A percentile compares a stretch with the other conserved stretches of the same genome.
Evolutionary conservation across 768 basidiomycete genomes (phyloP).

Genomic region (Lentinula boryana): DNA sequence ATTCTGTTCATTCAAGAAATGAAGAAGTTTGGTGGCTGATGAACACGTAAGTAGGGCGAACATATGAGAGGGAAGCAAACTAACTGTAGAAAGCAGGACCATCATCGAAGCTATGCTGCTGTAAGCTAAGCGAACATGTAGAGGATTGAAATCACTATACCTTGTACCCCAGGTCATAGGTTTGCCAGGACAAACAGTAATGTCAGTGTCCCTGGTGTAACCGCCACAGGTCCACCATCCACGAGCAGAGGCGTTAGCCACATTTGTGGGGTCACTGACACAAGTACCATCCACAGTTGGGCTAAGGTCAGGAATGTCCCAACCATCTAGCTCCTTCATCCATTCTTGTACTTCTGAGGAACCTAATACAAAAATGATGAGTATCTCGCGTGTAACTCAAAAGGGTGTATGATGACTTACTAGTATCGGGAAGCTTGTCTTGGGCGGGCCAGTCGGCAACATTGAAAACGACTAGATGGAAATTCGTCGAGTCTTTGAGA

Average conservation of each 20-base stretch:
- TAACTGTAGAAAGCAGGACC: conserved; percentile 80
- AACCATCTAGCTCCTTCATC: conserved; percentile 72
- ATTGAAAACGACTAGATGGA: conserved; percentile 25
- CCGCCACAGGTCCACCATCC: conserved; percentile 95
- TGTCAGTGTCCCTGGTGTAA: conserved; percentile 52
- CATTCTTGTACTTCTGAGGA: conserved; percentile 62
- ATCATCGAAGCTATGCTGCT: conserved; percentile 62
- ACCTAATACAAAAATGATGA: conserved; percentile 22
- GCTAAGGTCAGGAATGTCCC: conserved; percentile 57
- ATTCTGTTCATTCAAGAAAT: conserved; percentile 59
- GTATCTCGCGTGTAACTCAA: background rate
- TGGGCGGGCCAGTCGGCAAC: conserved; percentile 52
- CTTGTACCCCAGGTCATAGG: conserved; percentile 67
- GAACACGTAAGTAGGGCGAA: conserved; percentile 42
- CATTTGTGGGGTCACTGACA: conserved; percentile 47
- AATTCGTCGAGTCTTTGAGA: background rate
- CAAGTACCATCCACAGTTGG: conserved; percentile 71
- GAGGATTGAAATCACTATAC: conserved; percentile 18
- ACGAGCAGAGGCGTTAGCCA: conserved; percentile 48
- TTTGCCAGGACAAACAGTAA: conserved; percentile 62
- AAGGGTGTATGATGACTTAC: conserved; percentile 27
- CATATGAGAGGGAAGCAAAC: conserved; percentile 18
- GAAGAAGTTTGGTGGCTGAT: conserved; percentile 43
- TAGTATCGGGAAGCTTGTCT: conserved; percentile 54
- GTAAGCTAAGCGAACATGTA: background rate